Base-by-base conservation (phyloP, 2,329 filamentous ascomycete species). In the Huntiella omanensis region DNA sequence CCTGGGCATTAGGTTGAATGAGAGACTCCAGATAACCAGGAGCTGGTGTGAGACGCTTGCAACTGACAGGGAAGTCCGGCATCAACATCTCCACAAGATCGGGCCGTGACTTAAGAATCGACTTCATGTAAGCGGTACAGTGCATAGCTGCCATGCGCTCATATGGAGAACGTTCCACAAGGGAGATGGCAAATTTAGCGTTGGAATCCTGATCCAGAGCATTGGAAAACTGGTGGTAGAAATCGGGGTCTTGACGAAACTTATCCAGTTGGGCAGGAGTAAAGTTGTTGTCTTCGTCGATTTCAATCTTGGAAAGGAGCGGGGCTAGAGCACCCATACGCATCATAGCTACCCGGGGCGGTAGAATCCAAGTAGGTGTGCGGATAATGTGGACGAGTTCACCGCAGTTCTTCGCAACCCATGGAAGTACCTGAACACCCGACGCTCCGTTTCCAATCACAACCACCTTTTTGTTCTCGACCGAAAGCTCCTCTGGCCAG, bases 391-490 rank as follows among this genome's bases (percentile, higher is more conserved):
- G 62, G 45, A 60, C 59, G 8, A 68, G 55, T 47, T 64, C 58
- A 42, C 59, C 59, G 38, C 63, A 60, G 28, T 58, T 60, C 62
- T 43, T 59, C 43, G 66, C 64, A n/a, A 74, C 64, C 28, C 64
- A 62, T 1, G 70, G 66, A 6, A 72, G 54, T 17, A 75, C 59
- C 51, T 75, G 71, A 11, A 74, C 62, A 0, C 68, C 71, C 0
- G 68, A 70, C 13, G 70, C 63, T 5, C 70, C 70, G 44, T 70
- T 73, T 6, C 71, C 71, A 43, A 76, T 71, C n/a, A 76, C 60
- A 2, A 65, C 69, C 5, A 75, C 64, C 0, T 59, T 63, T 54
- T 73, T 75, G 49, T 62, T 64, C n/a, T 60, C 54, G 48, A 64
- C 62, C 43, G 71, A 64, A 36, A 71, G 67, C 13, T 61, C 56